phyloP scores from a whole-genome alignment of 2,329 filamentous ascomycete species.

The Paecilomyces sp. region DNA sequence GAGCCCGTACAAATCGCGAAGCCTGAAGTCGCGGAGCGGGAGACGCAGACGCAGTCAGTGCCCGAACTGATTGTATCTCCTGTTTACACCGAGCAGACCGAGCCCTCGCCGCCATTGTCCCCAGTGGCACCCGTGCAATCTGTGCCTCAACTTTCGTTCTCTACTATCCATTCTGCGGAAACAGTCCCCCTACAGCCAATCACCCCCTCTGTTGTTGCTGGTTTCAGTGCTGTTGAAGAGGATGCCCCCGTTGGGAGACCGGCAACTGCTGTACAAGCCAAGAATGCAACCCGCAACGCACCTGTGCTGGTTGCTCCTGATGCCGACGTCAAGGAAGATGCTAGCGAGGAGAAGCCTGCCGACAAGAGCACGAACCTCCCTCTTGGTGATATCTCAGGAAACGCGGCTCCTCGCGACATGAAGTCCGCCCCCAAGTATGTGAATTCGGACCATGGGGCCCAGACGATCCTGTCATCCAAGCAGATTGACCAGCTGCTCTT shows the following conservation, averaged over 20 bases:
- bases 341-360: slow-evolving; percentile 24
- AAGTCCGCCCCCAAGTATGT: slow-evolving; percentile 20
- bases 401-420: slow-evolving; percentile 32
- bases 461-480: slow-evolving; percentile 76
- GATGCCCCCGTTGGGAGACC: slow-evolving; percentile 11
- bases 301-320: slow-evolving; percentile 17
- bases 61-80: slow-evolving; percentile 19
- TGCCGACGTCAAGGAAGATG: slow-evolving; percentile 52
- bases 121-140: slow-evolving; percentile 16
- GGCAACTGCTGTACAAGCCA: slow-evolving; percentile 11
- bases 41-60: slow-evolving; percentile 8
- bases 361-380: slow-evolving; percentile 34
- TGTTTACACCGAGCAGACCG: slow-evolving; percentile 20
- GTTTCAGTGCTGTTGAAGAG: slow-evolving; percentile 17
- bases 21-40: slow-evolving; percentile 10
- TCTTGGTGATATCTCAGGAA: slow-evolving; percentile 59
- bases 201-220: slow-evolving; percentile 17
- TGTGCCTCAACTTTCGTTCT: slow-evolving; percentile 28
- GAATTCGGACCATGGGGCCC: slow-evolving; percentile 65
- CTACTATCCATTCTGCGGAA: slow-evolving; percentile 38
- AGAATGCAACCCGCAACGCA: slow-evolving; percentile 2
- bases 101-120: slow-evolving; percentile 15
- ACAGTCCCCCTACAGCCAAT: slow-evolving; percentile 37
- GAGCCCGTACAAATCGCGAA: slow-evolving; percentile 10
- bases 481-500: slow-evolving; percentile 71